These are phyloP conservation scores for Galerina marginata DNA, from an alignment of 768 basidiomycete species.

Conservation along the genomic window DNA sequence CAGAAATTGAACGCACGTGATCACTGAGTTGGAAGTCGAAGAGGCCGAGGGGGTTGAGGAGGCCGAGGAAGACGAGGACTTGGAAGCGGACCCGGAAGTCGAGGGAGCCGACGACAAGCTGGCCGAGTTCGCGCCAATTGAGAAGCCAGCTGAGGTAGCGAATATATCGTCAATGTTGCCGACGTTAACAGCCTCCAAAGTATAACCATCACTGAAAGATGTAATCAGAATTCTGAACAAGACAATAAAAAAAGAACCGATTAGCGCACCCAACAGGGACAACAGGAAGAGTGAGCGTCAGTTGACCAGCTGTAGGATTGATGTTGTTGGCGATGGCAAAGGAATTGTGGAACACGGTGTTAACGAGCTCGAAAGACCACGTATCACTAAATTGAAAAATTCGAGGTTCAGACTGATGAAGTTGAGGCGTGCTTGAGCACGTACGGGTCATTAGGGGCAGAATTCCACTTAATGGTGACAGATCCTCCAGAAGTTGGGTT, in stretches of 20 bases:
- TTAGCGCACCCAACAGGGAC: constrained; percentile 53
- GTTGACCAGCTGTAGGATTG: constrained; percentile 32
- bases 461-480: constrained; percentile 54
- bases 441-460: constrained; percentile 46
- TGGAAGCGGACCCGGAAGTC: constrained; percentile 11
- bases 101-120: constrained; percentile 14
- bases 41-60: constrained; percentile 5
- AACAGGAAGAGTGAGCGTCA: constrained; percentile 50
- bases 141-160: constrained; percentile 44
- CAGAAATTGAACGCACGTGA: constrained; percentile 10
- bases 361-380: constrained; percentile 54
- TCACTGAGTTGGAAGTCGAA: constrained; percentile 1
- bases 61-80: constrained; percentile 1
- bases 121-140: constrained; percentile 33
- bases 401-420: neutral
- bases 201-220: constrained; percentile 50
- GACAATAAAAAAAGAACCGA: neutral
- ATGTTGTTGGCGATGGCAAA: constrained; percentile 65
- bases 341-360: constrained; percentile 53
- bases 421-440: constrained; percentile 16
- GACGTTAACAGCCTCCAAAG: constrained; percentile 48
- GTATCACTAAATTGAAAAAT: constrained; percentile 14
- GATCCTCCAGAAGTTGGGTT: constrained; percentile 36
- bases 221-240: neutral
- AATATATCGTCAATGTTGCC: constrained; percentile 53